Conservation (phyloP, 306 rosid species). For the Hylodesmum podocarpum region DNA sequence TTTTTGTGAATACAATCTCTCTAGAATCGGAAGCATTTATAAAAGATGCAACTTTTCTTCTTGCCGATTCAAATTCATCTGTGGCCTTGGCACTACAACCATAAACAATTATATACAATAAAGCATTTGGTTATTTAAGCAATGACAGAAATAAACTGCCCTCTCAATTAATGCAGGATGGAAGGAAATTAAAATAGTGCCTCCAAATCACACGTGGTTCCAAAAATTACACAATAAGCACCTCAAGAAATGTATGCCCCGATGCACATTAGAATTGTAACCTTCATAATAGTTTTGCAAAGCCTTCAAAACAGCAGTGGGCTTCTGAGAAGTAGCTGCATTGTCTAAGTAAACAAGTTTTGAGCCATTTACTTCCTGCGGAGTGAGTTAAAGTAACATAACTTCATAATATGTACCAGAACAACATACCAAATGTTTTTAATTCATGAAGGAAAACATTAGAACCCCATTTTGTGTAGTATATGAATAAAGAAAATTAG, state of each 20-base stretch:
- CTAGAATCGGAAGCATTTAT: slow-evolving; percentile 74
- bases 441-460: too few species aligned
- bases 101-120: slow-evolving; percentile 22
- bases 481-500: too few species aligned
- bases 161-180: not conserved
- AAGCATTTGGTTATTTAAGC: not conserved
- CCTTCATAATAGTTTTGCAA: slow-evolving; percentile 75
- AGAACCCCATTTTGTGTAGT: too few species aligned
- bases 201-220: not conserved
- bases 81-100: slow-evolving; percentile 83
- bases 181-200: not conserved
- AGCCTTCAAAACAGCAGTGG: slow-evolving; percentile 62
- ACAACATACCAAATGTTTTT: slow-evolving; percentile 13
- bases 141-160: not conserved
- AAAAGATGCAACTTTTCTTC: slow-evolving; percentile 85
- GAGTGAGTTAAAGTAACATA: slow-evolving; percentile 30
- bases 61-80: slow-evolving; percentile 82
- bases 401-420: slow-evolving; percentile 2
- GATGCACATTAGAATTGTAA: slow-evolving; percentile 91
- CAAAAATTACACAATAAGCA: slow-evolving; percentile 18
- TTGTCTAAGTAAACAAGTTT: slow-evolving; percentile 91
- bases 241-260: slow-evolving; percentile 95
- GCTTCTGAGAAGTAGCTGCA: slow-evolving; percentile 98
- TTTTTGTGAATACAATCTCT: slow-evolving; percentile 79
- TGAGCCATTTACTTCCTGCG: slow-evolving; percentile 89